Base-by-base conservation (phyloP, 2,329 filamentous ascomycete species). In the Ophiocordyceps camponoti-leonardi region DNA sequence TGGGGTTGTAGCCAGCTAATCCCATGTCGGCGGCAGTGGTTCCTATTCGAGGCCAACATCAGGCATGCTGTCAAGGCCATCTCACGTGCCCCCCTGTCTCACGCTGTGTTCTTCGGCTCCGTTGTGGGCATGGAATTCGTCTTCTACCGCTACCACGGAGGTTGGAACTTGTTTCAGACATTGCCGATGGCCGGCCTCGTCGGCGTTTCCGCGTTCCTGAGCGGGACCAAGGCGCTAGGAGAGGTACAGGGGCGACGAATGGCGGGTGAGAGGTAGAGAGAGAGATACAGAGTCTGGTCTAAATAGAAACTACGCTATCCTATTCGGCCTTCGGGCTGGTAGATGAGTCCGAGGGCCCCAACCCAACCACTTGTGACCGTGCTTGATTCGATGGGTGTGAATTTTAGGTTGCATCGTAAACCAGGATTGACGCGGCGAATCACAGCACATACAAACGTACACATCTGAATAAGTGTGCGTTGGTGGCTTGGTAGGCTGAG, bases 71-170 rank as follows among this genome's bases (percentile, higher is more conserved):
- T 75, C 45, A 82, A 83, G 59, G 90, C 92, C 10, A 65, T 95
- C 44, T 68, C 76, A 47, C 70, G 75, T 20, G 84, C 86, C 1
- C 90, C 92, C 2, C 54, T 94, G 41, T 81, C 90, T 6, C 90
- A 98, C 60, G 69, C 69, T 28, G 62, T 87, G 31, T 98, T 96
- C 69, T 83, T 93, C 53, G 84, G 83, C 44, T 94, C 87, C 6
- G 78, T 98, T 46, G 49, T 94, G 37, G 79, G 80, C 20, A 84
- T 98, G 70, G 92, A 98, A 63, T 83, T 76, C 16, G 79, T 94
- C 47, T 95, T 98, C 67, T 90, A 92, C 69, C 67, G 94, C 52
- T 98, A 98, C 73, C 96, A 96, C 66, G 82, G 76, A 45, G 77
- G 68, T 58, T 95, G 90, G 88, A 94, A 81, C 58, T 71, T 98